phyloP scores from a whole-genome alignment of 2,329 filamentous ascomycete genomes.

The Aspergillus sp. region DNA sequence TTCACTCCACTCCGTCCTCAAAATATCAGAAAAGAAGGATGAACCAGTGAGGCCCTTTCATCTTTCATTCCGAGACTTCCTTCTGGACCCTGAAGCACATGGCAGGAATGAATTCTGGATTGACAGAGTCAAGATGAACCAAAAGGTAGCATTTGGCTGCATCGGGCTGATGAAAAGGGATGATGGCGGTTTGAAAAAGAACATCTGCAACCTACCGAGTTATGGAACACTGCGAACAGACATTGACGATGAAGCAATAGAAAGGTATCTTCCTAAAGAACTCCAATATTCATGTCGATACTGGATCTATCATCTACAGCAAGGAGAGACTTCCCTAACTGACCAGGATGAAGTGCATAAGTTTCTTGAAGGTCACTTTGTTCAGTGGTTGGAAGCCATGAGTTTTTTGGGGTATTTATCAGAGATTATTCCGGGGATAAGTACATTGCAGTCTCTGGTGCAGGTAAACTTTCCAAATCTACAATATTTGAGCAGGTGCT shows the following conservation, averaged over 20 bases:
- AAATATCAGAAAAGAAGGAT: conserved; percentile 6
- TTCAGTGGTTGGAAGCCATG: conserved; percentile 22
- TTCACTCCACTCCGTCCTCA: conserved; percentile 16
- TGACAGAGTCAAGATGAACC: conserved; percentile 25
- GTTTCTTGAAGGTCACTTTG: conserved; percentile 14
- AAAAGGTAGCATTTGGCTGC: conserved; percentile 20
- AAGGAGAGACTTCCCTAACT: conserved; percentile 4
- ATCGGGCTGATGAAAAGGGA: conserved; percentile 12
- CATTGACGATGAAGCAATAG: conserved; percentile 8
- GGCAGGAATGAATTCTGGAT: conserved; percentile 20
- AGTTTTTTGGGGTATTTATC: conserved; percentile 11
- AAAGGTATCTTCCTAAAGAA: conserved; percentile 10
- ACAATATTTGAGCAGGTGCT: no score
- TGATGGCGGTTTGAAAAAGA: conserved; percentile 1
- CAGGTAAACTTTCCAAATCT: conserved; percentile 2
- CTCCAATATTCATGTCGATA: conserved; percentile 22
- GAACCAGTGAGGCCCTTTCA: conserved; percentile 16
- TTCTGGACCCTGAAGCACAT: conserved; percentile 11
- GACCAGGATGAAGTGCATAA: conserved; percentile 3
- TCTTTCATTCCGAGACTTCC: conserved; percentile 29
- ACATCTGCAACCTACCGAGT: conserved; percentile 11
- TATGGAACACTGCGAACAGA: conserved; percentile 2
- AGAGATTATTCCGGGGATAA: conserved; percentile 10
- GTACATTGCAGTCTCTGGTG: conserved; percentile 10
- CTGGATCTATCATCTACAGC: conserved; percentile 19